Conservation (phyloP, 306 rosid species). For the Hylodesmum podocarpum region DNA sequence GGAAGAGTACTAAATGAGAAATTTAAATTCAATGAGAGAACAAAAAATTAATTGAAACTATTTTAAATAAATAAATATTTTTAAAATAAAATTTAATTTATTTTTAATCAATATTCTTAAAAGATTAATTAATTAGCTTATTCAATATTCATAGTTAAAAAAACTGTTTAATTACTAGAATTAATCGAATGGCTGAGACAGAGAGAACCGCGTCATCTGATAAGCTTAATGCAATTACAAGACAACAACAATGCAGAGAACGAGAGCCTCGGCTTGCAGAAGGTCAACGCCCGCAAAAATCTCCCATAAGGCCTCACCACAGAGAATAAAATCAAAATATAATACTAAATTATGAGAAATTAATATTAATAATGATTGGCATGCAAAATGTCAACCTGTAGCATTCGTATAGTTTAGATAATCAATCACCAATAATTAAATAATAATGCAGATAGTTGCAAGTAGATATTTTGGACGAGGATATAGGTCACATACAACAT, state of each 20-base stretch:
- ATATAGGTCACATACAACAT: slow-evolving; percentile 13
- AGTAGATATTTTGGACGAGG: neutral
- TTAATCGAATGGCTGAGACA: neutral
- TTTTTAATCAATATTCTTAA: too few relatives aligned
- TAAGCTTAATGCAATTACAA: neutral
- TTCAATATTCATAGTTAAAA: neutral
- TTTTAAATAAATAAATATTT: neutral
- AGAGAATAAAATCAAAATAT: neutral
- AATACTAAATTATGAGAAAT: neutral
- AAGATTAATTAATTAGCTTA: neutral
- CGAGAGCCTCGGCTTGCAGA: neutral
- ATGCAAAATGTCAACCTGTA: neutral
- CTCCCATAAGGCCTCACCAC: neutral
- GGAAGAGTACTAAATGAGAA: too few relatives aligned
- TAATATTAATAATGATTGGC: neutral
- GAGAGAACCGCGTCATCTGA: neutral
- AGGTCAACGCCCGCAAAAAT: neutral
- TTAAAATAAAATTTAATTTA: neutral
- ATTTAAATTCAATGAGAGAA: too few relatives aligned
- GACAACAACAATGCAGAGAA: neutral
- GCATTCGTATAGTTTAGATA: neutral
- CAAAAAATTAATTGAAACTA: too few relatives aligned
- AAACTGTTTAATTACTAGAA: neutral
- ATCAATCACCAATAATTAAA: neutral
- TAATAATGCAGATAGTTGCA: slow-evolving; percentile 3